A percentile compares a stretch with the other conserved stretches of the same genome.
These are phyloP conservation scores for Ascochyta lentis DNA, from an alignment of 2,329 filamentous ascomycete species.

Conservation along the genomic window DNA sequence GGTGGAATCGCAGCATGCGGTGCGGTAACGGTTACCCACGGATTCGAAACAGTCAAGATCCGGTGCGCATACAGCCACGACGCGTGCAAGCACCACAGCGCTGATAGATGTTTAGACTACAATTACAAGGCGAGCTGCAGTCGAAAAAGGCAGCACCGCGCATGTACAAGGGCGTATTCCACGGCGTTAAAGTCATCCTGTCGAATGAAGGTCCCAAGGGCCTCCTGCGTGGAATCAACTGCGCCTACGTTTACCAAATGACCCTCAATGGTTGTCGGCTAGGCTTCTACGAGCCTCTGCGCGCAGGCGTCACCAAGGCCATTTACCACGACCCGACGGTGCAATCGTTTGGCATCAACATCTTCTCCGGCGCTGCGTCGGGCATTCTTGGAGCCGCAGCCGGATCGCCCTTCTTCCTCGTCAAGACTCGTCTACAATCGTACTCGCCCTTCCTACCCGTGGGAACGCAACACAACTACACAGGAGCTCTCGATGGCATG, in stretches of 20 bases:
- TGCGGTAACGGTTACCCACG: slow-evolving; percentile 95
- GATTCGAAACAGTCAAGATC: slow-evolving; percentile 99
- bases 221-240: slow-evolving; percentile 86
- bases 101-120: slow-evolving; percentile 67
- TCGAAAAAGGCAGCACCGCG: slow-evolving; percentile 82
- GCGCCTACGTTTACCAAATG: slow-evolving; percentile 96
- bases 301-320: slow-evolving; percentile 70
- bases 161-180: slow-evolving; percentile 88
- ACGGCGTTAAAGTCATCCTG: slow-evolving; percentile 88
- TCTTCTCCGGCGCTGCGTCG: slow-evolving; percentile 87
- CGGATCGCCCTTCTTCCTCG: slow-evolving; percentile 94
- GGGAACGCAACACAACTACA: slow-evolving; percentile 94
- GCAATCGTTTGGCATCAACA: slow-evolving; percentile 89
- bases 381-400: slow-evolving; percentile 91
- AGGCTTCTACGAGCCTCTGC: slow-evolving; percentile 96
- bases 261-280: slow-evolving; percentile 95
- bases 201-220: slow-evolving; percentile 87
- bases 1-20: slow-evolving; percentile 97
- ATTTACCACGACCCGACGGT: slow-evolving; percentile 75
- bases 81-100: not conserved
- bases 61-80: slow-evolving; percentile 63
- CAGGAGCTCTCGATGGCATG: slow-evolving; percentile 83
- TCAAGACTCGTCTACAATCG: slow-evolving; percentile 95
- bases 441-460: slow-evolving; percentile 92
- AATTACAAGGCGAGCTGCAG: slow-evolving; percentile 94